phyloP scores from a whole-genome alignment of 2,329 filamentous ascomycete species.

The Pseudogymnoascus sp. region DNA sequence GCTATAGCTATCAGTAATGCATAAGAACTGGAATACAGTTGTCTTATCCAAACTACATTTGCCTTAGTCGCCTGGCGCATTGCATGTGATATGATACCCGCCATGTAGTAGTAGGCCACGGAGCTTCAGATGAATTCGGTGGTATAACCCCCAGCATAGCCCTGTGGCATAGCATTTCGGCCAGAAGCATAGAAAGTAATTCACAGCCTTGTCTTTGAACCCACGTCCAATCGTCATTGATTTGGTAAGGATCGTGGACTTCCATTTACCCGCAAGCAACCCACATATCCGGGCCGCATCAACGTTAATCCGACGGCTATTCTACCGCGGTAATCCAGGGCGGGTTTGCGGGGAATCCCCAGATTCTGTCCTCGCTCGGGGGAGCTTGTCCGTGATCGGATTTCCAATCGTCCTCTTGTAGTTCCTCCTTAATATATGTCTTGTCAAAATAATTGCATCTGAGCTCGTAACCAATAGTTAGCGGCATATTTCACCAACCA shows the following conservation, averaged over 20 bases:
- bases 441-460: neutral
- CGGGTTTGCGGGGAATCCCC: neutral
- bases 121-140: no score
- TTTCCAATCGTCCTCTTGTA: neutral
- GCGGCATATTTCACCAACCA: neutral
- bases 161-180: neutral
- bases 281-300: neutral
- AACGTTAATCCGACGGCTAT: constrained; percentile 6
- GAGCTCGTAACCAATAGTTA: neutral
- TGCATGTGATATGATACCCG: neutral
- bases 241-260: neutral
- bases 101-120: neutral
- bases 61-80: neutral
- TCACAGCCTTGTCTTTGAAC: neutral
- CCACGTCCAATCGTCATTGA: neutral
- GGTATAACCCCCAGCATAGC: neutral
- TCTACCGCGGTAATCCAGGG: neutral
- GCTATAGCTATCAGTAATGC: constrained; percentile 6
- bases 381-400: neutral
- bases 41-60: neutral
- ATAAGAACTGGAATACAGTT: neutral
- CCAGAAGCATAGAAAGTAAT: neutral
- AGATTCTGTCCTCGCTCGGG: neutral
- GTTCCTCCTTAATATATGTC: neutral
- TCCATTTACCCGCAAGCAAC: neutral